Evolutionary conservation across 1,284 basidiomycete species (phyloP).

Genomic region (Moesziomyces antarcticus): DNA sequence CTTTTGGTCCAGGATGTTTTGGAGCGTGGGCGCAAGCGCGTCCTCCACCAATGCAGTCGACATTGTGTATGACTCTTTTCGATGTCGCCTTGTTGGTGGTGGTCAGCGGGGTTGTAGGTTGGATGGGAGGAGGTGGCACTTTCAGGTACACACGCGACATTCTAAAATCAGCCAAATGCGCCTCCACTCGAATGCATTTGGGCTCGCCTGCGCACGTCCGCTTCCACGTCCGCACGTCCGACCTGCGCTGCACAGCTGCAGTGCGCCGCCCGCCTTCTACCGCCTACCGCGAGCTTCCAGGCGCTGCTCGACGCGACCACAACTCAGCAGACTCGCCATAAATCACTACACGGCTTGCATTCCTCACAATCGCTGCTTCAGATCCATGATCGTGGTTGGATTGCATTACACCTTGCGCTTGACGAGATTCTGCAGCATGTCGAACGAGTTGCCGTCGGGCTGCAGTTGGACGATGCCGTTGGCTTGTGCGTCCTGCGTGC

Average conservation of each 20-base stretch:
- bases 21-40: constrained; percentile 58
- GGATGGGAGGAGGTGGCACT: no score
- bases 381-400: no score
- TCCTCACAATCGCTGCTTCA: background rate
- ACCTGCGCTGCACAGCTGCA: background rate
- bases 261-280: constrained; percentile 26
- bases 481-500: constrained; percentile 13
- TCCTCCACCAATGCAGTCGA: constrained; percentile 54
- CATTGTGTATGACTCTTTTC: constrained; percentile 18
- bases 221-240: constrained; percentile 11
- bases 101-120: no score
- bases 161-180: no score
- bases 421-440: constrained; percentile 91
- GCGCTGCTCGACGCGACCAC: constrained; percentile 10
- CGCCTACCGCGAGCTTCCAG: constrained; percentile 34
- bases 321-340: background rate
- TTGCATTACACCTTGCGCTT: constrained; percentile 72
- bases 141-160: no score
- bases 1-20: constrained; percentile 66
- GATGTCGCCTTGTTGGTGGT: no score
- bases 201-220: constrained; percentile 12
- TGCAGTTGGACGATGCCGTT: constrained; percentile 74
- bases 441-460: constrained; percentile 97
- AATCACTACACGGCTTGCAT: background rate
- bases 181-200: no score